Evolutionary conservation across 2,329 filamentous ascomycete genomes (phyloP).

Genomic region (Fusarium papillatum): DNA sequence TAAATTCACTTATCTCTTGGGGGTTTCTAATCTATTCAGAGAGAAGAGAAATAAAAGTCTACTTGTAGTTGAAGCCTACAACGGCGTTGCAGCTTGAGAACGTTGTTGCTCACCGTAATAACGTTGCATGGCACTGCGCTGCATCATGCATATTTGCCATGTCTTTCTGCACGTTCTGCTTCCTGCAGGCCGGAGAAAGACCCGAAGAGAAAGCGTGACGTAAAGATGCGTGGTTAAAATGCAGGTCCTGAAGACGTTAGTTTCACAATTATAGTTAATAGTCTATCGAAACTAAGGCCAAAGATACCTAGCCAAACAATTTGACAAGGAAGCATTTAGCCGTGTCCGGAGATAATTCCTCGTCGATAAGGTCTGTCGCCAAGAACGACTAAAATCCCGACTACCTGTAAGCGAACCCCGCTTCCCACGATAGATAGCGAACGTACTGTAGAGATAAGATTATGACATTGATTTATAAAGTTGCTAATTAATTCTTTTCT

Average conservation of each 20-base stretch:
- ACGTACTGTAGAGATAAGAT: neutral
- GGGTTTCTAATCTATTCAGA: neutral
- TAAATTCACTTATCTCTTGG: neutral
- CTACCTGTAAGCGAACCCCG: neutral
- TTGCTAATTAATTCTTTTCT: neutral
- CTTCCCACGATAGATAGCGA: too few relatives aligned
- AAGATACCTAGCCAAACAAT: neutral
- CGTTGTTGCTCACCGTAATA: neutral
- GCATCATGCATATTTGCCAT: neutral
- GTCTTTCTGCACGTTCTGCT: neutral
- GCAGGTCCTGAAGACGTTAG: neutral
- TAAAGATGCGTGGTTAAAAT: neutral
- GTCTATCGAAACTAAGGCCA: neutral
- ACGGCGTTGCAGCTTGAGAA: neutral
- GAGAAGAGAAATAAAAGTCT: neutral
- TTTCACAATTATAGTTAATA: neutral
- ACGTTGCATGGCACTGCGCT: neutral
- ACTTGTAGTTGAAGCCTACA: neutral
- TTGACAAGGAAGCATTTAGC: neutral
- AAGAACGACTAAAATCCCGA: neutral
- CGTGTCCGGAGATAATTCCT: neutral
- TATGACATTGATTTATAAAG: neutral
- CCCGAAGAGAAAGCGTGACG: neutral
- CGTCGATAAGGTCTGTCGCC: neutral
- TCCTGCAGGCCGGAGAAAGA: neutral